Evolutionary conservation across 768 basidiomycete genomes (phyloP), one percentile per base, ranked within the genome.

Genomic region (Collybia nuda): DNA sequence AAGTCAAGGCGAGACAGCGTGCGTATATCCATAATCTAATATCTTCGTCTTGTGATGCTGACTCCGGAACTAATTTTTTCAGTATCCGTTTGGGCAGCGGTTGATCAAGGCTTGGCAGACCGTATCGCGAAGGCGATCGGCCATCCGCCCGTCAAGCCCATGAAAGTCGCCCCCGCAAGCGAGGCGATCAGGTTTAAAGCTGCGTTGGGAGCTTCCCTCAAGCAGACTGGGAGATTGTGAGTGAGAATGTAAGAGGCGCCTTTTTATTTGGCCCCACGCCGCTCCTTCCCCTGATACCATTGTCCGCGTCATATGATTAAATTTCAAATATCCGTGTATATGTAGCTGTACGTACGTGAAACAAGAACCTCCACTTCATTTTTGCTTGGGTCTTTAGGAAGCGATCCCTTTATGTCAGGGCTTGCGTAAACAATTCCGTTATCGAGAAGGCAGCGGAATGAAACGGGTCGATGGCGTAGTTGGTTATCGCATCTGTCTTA

Each of bases 401-500:
- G 12, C 3, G 11, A 11, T 9, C 32, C 9, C 9, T 4, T 3
- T 26, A 26, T 3, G 24, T 26, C 7, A n/a, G n/a, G n/a, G 24
- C 24, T 7, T 7, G 24, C 24, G 24, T 26, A 26, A 26, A 26
- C 24, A 26, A 7, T 26, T 7, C 7, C 24, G n/a, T n/a, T n/a
- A n/a, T n/a, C n/a, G n/a, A 26, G 24, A 7, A 26, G 24, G 4
- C 7, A 7, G 24, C 24, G 24, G 24, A 7, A 26, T 26, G 4
- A 7, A 3, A 32, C 14, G 67, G 67, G 64, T 73, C 75, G 82
- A 79, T 84, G 84, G 84, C 81, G 83, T 86, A 84, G 81, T 82
- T 85, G 82, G 82, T 85, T 85, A 86, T 85, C 84, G 81, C 84
- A 83, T 85, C 81, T 83, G 84, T 84, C 82, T 84, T 82, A 85